Evolutionary conservation across 805 yeast species (phyloP).

Genomic region (Ogataea pini): DNA sequence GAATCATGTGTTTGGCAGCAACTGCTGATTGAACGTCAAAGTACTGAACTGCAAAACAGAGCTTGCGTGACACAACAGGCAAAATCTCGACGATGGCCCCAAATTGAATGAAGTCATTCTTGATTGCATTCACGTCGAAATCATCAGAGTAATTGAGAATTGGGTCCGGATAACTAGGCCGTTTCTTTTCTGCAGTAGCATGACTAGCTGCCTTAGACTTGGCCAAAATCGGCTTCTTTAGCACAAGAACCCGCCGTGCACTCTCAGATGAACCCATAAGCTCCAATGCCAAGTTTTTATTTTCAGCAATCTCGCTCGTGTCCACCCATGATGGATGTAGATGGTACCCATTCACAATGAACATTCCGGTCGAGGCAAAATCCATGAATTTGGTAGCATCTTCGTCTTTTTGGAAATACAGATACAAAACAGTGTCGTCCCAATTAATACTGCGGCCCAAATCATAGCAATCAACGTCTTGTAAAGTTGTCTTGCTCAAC

Average conservation of each 20-base stretch:
- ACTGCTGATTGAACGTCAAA: conserved; percentile 61
- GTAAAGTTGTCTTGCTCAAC: conserved; percentile 22
- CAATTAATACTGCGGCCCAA: conserved; percentile 24
- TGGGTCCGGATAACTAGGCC: conserved; percentile 44
- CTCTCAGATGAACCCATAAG: conserved; percentile 38
- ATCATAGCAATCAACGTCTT: conserved; percentile 9
- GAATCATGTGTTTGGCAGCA: conserved; percentile 51
- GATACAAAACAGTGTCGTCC: conserved; percentile 38
- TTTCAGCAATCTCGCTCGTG: conserved; percentile 5
- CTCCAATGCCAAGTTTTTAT: conserved; percentile 26
- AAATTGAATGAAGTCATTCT: conserved; percentile 51
- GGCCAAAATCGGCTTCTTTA: conserved; percentile 40
- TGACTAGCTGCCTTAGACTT: conserved; percentile 23
- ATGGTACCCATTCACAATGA: conserved; percentile 58
- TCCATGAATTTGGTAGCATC: conserved; percentile 56
- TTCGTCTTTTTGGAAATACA: conserved; percentile 52
- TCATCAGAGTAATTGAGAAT: conserved; percentile 42
- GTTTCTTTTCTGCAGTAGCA: conserved; percentile 19
- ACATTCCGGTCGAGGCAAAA: conserved; percentile 53
- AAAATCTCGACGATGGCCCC: conserved; percentile 63
- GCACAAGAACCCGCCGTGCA: conserved; percentile 57
- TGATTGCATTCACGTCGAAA: conserved; percentile 46
- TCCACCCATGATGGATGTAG: conserved; percentile 50
- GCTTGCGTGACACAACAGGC: conserved; percentile 66
- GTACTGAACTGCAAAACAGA: conserved; percentile 62